Base-by-base conservation (phyloP, 148 eudicot genomes). In the Tetragonia tetragonoides region DNA sequence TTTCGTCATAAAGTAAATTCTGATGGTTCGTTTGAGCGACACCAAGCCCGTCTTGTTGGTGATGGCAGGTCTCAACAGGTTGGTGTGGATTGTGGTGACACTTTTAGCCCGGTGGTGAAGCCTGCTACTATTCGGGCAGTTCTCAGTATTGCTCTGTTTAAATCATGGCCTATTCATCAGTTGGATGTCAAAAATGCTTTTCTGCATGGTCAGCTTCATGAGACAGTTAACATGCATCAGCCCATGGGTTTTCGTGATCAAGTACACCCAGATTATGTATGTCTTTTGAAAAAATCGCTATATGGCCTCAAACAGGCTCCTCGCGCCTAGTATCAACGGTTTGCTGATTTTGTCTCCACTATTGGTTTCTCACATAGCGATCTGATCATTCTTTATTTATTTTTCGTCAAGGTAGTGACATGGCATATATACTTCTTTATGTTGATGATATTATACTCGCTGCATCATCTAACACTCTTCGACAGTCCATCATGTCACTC, bases 361-460 rank as follows among this genome's bases (percentile, higher is more conserved):
- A 53, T 53, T 53, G 57, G 57, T 53, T 53, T 53, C 12, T 4
- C 57, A 2, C 57, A 53, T 53, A 15, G 57, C 57, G 10, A 15
- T 53, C 57, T 53, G 57, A 53, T 10, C 57, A 53, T 10, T 53
- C 57, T 10, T 53, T 53, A 9, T 53, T 53, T 15, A 53, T 53
- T 15, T 53, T 4, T 15, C 57, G 57, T 4, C 12, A 53, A 53
- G 57, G 57, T 4, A 5, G 17, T 10, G 57, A 53, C 17, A 53
- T 53, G 57, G 57, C 57, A 4, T 53, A 53, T 53, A 10, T 53
- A 4, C 17, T 53, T 9, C 10, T 53, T 6, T 53, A 53, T 53
- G 57, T 73, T 38, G 49, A 73, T 38, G 75, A 53, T 41, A 73
- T 73, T 44, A 73, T 73, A 2, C 23, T 73, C 15, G 53, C 47